Percentiles rank a stretch among this genome's conserved stretches.
phyloP scores from a whole-genome alignment of 176 grass and related monocot species.

The Zea luxurians region DNA sequence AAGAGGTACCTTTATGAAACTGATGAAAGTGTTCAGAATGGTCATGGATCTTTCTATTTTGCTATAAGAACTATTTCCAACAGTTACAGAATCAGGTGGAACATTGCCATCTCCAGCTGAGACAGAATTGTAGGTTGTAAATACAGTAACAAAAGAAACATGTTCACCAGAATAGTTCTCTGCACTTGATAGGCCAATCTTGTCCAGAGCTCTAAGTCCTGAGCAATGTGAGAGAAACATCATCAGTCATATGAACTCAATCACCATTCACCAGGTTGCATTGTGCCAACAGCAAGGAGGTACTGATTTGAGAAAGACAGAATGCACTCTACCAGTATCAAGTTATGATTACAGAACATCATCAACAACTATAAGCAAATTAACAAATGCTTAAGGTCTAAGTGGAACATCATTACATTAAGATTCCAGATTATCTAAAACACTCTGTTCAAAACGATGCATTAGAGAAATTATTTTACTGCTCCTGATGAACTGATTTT shows the following conservation, averaged over 20 bases:
- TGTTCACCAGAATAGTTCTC: constrained; percentile 39
- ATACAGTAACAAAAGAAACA: constrained; percentile 80
- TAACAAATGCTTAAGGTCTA: neutral
- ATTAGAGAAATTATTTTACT: neutral
- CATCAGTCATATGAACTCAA: constrained; percentile 26
- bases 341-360: constrained; percentile 1
- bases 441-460: neutral
- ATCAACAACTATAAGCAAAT: neutral
- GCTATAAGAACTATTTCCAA: constrained; percentile 64
- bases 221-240: constrained; percentile 37
- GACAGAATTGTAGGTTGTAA: constrained; percentile 62
- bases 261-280: neutral
- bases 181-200: constrained; percentile 41
- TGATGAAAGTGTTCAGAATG: constrained; percentile 59
- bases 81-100: constrained; percentile 50
- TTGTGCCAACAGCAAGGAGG: neutral
- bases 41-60: constrained; percentile 72
- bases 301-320: neutral
- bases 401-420: neutral
- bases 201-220: constrained; percentile 72
- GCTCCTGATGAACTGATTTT: too few relatives aligned
- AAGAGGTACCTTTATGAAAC: constrained; percentile 77
- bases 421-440: neutral
- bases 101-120: constrained; percentile 40
- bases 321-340: neutral